These are phyloP conservation scores for Phaeosphaeria sp. DNA, from an alignment of 2,329 filamentous ascomycete genomes.

Conservation along the genomic window DNA sequence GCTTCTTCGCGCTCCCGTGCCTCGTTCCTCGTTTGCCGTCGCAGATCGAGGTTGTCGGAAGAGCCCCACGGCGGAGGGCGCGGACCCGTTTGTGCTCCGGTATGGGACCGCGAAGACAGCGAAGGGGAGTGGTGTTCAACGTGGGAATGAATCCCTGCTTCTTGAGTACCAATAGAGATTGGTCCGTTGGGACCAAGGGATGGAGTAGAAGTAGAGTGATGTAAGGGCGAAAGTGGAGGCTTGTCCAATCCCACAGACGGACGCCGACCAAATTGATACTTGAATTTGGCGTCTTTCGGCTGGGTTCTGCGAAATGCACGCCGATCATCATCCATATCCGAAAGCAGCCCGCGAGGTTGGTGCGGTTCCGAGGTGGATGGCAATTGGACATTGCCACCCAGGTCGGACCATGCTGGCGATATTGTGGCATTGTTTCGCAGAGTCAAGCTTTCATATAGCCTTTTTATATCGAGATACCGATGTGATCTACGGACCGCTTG, in stretches of 20 bases:
- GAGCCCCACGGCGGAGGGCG: conserved; percentile 10
- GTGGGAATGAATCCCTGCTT: neutral
- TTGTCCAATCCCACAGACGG: conserved; percentile 1
- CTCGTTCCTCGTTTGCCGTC: conserved; percentile 2
- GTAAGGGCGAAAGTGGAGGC: neutral
- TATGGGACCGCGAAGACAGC: neutral
- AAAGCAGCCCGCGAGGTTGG: conserved; percentile 3
- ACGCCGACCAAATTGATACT: conserved; percentile 14
- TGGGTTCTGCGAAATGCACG: conserved; percentile 3
- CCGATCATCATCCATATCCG: conserved; percentile 1
- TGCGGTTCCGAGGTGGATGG: conserved; percentile 1
- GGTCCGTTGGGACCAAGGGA: too few species aligned
- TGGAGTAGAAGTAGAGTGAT: neutral
- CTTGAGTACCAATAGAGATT: too few species aligned
- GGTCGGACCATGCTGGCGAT: neutral
- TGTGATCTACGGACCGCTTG: too few species aligned
- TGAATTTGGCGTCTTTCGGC: conserved; percentile 17
- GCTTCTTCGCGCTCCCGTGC: conserved; percentile 4
- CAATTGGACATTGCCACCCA: conserved; percentile 2
- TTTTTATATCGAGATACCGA: neutral
- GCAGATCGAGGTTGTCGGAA: conserved; percentile 3
- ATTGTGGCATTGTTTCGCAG: neutral
- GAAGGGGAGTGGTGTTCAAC: neutral
- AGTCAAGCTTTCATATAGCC: neutral
- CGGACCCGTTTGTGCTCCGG: neutral